phyloP scores from a whole-genome alignment of 2,329 filamentous ascomycete genomes.

The Neospermospora avenae region DNA sequence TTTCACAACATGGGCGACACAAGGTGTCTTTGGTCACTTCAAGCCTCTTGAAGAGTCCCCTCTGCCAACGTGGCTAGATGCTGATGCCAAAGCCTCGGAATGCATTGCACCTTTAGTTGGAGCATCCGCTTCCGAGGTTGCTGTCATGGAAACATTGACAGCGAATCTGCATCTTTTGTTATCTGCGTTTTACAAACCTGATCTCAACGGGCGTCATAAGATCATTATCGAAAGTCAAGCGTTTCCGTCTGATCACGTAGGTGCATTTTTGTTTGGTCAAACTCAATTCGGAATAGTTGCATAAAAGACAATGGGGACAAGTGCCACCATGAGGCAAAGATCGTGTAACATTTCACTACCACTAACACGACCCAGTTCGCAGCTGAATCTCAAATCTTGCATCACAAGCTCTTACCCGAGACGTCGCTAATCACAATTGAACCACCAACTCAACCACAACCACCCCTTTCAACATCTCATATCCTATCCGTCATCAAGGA shows the following conservation, averaged over 20 bases:
- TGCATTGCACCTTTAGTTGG: constrained; percentile 71
- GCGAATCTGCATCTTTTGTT: constrained; percentile 75
- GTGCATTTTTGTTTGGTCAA: constrained; percentile 27
- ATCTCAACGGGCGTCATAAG: constrained; percentile 56
- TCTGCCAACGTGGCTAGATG: constrained; percentile 61
- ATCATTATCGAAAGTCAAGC: constrained; percentile 78
- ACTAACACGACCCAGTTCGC: constrained; percentile 56
- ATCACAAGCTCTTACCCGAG: constrained; percentile 60
- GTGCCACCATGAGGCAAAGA: not conserved
- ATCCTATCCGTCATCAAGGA: constrained; percentile 65
- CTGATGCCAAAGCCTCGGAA: constrained; percentile 64
- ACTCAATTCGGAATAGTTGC: not conserved
- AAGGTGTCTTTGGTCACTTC: constrained; percentile 76
- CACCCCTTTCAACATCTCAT: constrained; percentile 59
- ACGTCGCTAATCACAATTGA: constrained; percentile 68
- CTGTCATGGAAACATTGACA: constrained; percentile 77
- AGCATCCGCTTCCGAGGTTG: constrained; percentile 64
- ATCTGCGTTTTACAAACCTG: constrained; percentile 74
- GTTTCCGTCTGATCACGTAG: constrained; percentile 77
- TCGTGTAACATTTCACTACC: not conserved
- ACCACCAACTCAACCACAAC: constrained; percentile 47
- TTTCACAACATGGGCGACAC: constrained; percentile 70
- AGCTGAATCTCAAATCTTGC: constrained; percentile 69
- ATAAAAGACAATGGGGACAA: not conserved
- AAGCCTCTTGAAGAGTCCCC: constrained; percentile 61